These are phyloP conservation scores for Sarocladium brachiariae DNA, from an alignment of 2,329 filamentous ascomycete species.

Conservation along the genomic window DNA sequence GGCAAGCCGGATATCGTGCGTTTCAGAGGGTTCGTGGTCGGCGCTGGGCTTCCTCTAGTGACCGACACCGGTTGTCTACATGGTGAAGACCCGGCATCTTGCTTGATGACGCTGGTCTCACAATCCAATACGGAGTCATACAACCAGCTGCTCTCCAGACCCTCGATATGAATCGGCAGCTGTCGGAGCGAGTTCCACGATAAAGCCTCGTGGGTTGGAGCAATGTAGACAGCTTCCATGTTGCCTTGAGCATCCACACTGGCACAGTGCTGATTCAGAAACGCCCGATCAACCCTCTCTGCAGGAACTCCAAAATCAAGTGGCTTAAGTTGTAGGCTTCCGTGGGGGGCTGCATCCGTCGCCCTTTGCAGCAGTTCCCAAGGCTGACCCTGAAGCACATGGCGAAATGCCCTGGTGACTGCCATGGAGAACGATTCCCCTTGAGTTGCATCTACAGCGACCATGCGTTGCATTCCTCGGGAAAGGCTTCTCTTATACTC, in stretches of 20 bases:
- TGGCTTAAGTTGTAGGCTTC: background rate
- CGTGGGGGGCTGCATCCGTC: background rate
- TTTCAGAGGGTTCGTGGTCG: background rate
- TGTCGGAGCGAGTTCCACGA: constrained; percentile 47
- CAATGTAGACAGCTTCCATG: constrained; percentile 54
- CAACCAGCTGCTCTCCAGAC: constrained; percentile 49
- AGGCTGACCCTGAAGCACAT: constrained; percentile 39
- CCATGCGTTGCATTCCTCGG: constrained; percentile 50
- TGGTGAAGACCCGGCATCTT: constrained; percentile 17
- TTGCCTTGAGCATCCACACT: constrained; percentile 47
- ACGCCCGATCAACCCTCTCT: constrained; percentile 32
- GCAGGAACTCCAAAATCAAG: background rate
- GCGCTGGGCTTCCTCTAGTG: background rate
- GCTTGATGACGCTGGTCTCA: constrained; percentile 24
- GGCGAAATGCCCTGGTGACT: constrained; percentile 41
- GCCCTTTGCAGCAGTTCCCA: constrained; percentile 46
- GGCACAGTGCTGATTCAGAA: constrained; percentile 48
- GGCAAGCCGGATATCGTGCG: background rate
- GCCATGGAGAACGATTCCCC: constrained; percentile 42
- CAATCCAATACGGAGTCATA: constrained; percentile 44
- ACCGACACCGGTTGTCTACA: constrained; percentile 17
- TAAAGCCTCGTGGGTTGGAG: constrained; percentile 46
- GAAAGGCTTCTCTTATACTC: constrained; percentile 56
- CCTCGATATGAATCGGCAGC: constrained; percentile 41
- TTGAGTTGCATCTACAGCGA: constrained; percentile 44